A percentile compares a stretch with the other conserved stretches of the same genome.
Evolutionary conservation across 2,329 filamentous ascomycete species (phyloP).

Genomic region (Cordyceps javanica): DNA sequence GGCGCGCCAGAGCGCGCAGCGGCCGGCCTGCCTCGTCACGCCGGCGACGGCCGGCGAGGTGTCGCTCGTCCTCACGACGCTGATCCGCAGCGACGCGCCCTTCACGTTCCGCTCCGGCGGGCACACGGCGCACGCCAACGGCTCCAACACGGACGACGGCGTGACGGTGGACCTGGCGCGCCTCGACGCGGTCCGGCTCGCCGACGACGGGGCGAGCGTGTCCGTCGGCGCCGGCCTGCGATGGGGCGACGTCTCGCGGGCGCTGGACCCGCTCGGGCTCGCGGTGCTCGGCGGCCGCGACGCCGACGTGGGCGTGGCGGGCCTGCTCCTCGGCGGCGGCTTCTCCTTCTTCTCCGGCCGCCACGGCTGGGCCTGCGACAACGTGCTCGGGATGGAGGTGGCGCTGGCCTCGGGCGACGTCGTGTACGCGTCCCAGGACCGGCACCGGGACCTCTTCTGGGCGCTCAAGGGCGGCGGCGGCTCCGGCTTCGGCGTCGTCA

Average conservation of each 20-base stretch:
- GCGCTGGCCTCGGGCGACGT: constrained; percentile 41
- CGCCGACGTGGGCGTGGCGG: constrained; percentile 14
- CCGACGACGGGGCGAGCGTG: constrained; percentile 27
- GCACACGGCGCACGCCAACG: constrained; percentile 39
- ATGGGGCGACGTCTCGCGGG: constrained; percentile 37
- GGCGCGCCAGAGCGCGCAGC: not conserved
- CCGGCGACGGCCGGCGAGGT: constrained; percentile 16
- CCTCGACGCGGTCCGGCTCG: constrained; percentile 31
- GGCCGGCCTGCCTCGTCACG: constrained; percentile 16
- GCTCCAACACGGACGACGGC: constrained; percentile 34
- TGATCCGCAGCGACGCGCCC: constrained; percentile 13
- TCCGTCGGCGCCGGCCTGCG: constrained; percentile 36
- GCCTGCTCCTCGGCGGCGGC: constrained; percentile 24
- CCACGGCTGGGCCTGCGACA: constrained; percentile 27
- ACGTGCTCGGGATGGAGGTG: constrained; percentile 38
- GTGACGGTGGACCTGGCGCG: constrained; percentile 38
- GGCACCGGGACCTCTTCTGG: constrained; percentile 37
- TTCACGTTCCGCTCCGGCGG: constrained; percentile 50
- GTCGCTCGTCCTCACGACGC: constrained; percentile 14
- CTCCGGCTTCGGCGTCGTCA: constrained; percentile 36
- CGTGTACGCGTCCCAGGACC: constrained; percentile 30
- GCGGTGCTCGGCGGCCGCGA: constrained; percentile 14
- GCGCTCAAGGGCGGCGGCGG: constrained; percentile 36
- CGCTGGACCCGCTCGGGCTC: constrained; percentile 29
- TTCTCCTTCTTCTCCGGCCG: constrained; percentile 41